These are phyloP conservation scores for Mycena sanguinolenta DNA, from an alignment of 768 basidiomycete species.

Conservation along the genomic window DNA sequence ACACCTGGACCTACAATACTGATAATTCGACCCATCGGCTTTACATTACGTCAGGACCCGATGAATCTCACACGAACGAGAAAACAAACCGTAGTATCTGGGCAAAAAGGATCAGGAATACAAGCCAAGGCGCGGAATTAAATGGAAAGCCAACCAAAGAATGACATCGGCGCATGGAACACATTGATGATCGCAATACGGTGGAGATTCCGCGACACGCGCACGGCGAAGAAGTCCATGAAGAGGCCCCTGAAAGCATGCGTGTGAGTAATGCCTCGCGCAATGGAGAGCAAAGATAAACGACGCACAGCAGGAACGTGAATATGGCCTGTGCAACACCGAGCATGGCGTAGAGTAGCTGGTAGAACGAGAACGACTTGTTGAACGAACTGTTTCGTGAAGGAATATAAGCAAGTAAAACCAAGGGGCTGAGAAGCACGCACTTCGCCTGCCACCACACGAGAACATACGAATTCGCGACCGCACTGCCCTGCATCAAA, in stretches of 20 bases:
- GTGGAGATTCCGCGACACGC: conserved; percentile 74
- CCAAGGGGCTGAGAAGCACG: neutral
- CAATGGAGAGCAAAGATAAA: neutral
- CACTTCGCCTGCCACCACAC: conserved; percentile 81
- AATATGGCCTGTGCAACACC: conserved; percentile 68
- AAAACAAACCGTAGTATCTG: conserved; percentile 29
- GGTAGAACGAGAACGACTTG: conserved; percentile 69
- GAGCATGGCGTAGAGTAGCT: conserved; percentile 72
- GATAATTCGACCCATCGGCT: conserved; percentile 73
- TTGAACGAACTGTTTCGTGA: conserved; percentile 60
- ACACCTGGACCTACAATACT: conserved; percentile 49
- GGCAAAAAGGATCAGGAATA: neutral
- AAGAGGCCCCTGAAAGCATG: conserved; percentile 57
- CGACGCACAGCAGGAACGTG: conserved; percentile 67
- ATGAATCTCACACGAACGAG: neutral
- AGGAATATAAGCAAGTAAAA: neutral
- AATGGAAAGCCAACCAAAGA: conserved; percentile 68
- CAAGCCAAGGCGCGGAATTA: neutral
- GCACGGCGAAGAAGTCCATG: conserved; percentile 68
- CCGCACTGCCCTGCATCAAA: conserved; percentile 72
- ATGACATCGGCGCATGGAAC: conserved; percentile 80
- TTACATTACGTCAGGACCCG: neutral
- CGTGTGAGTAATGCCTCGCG: neutral
- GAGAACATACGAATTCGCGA: conserved; percentile 74
- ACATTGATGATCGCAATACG: conserved; percentile 65